phyloP scores from a whole-genome alignment of 345 rosid species.

The Euphorbia lathyris region DNA sequence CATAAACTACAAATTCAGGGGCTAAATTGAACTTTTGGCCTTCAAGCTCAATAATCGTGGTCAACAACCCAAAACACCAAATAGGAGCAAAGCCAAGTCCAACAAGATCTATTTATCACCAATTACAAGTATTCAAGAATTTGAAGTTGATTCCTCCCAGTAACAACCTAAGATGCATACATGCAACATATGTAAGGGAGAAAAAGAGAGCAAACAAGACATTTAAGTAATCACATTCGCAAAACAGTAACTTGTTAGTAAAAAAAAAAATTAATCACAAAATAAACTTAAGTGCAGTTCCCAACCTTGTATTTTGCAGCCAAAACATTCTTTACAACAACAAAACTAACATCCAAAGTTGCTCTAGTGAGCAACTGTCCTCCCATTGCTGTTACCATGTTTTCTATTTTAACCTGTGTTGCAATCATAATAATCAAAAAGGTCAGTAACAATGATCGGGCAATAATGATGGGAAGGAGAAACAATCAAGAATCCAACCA shows the following conservation, averaged over 20 bases:
- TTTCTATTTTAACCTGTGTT: conserved; percentile 68
- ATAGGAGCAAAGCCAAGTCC: neutral
- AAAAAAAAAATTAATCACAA: neutral
- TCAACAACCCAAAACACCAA: neutral
- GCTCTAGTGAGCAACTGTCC: conserved; percentile 59
- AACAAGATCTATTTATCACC: neutral
- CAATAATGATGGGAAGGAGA: neutral
- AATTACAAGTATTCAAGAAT: conserved; percentile 3
- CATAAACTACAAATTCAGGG: neutral
- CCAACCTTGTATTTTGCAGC: conserved; percentile 93
- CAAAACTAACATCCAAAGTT: conserved; percentile 74
- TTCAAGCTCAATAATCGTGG: neutral
- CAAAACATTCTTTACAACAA: conserved; percentile 82
- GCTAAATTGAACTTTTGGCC: too few species aligned
- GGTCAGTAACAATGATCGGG: neutral
- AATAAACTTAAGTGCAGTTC: conserved; percentile 4
- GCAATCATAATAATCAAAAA: conserved; percentile 14
- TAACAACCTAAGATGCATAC: neutral
- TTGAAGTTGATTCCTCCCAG: neutral
- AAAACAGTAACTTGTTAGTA: neutral
- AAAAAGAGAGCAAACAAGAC: neutral
- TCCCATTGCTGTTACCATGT: conserved; percentile 77
- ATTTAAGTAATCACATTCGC: neutral
- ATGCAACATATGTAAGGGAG: neutral
- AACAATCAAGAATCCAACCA: neutral